Evolutionary conservation across 1,284 basidiomycete genomes (phyloP).

Genomic region (Naganishia cerealis): DNA sequence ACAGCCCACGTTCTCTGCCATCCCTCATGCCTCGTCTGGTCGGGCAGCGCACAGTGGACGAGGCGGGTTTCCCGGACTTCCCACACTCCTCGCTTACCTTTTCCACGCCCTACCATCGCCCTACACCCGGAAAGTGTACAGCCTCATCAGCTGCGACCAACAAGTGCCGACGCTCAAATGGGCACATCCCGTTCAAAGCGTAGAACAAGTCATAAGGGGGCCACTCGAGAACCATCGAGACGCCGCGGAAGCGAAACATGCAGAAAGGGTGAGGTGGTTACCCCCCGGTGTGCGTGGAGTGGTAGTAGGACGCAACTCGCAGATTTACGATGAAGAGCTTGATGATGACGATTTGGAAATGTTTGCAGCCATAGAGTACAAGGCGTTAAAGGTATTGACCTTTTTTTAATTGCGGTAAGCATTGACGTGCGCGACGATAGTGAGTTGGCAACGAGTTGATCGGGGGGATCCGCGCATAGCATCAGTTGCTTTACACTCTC

Average conservation of each 20-base stretch:
- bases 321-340: slow-evolving; percentile 46
- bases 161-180: background rate
- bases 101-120: slow-evolving; percentile 31
- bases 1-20: slow-evolving; percentile 5
- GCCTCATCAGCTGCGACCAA: slow-evolving; percentile 2
- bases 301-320: slow-evolving; percentile 45
- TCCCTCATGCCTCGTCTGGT: slow-evolving; percentile 39
- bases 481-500: slow-evolving; percentile 41
- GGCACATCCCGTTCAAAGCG: slow-evolving; percentile 16
- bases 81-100: slow-evolving; percentile 32
- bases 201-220: slow-evolving; percentile 10
- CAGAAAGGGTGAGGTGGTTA: slow-evolving; percentile 42
- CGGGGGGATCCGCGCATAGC: slow-evolving; percentile 34
- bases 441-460: background rate
- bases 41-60: slow-evolving; percentile 40
- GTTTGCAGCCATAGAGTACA: slow-evolving; percentile 46
- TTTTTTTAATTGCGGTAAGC: slow-evolving; percentile 39
- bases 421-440: background rate
- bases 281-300: slow-evolving; percentile 39
- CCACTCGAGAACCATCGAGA: slow-evolving; percentile 17
- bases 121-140: slow-evolving; percentile 26
- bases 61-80: slow-evolving; percentile 40
- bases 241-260: slow-evolving; percentile 36
- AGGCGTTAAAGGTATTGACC: slow-evolving; percentile 42
- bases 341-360: slow-evolving; percentile 45